These are phyloP conservation scores for Colletotrichum falcatum DNA, from an alignment of 2,329 filamentous ascomycete species.

Conservation along the genomic window DNA sequence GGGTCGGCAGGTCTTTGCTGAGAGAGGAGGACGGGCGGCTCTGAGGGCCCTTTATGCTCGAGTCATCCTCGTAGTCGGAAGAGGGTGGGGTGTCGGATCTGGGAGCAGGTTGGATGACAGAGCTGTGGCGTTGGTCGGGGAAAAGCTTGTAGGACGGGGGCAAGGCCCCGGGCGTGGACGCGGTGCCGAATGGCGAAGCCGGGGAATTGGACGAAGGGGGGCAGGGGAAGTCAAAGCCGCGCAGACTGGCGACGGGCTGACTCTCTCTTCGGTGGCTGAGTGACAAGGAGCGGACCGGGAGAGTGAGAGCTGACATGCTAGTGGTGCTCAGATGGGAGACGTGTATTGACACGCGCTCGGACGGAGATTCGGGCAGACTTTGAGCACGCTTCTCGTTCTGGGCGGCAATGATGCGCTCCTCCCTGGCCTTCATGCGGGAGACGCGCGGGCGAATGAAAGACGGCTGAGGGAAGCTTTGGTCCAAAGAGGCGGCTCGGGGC, in stretches of 20 bases:
- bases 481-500: slow-evolving; percentile 44
- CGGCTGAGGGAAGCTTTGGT: slow-evolving; percentile 60
- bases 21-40: slow-evolving; percentile 35
- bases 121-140: slow-evolving; percentile 40
- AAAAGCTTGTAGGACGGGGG: slow-evolving; percentile 19
- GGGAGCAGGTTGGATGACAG: slow-evolving; percentile 35
- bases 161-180: slow-evolving; percentile 26
- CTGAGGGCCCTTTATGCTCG: slow-evolving; percentile 31
- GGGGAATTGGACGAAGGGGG: slow-evolving; percentile 48
- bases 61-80: slow-evolving; percentile 51
- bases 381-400: slow-evolving; percentile 31
- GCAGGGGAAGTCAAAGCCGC: slow-evolving; percentile 54
- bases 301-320: slow-evolving; percentile 26
- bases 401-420: slow-evolving; percentile 51
- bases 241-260: slow-evolving; percentile 46
- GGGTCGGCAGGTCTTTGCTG: slow-evolving; percentile 47
- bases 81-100: slow-evolving; percentile 51
- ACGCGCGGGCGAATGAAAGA: slow-evolving; percentile 68
- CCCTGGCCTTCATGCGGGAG: slow-evolving; percentile 67
- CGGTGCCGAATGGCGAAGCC: slow-evolving; percentile 25
- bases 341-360: slow-evolving; percentile 41
- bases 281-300: slow-evolving; percentile 35
- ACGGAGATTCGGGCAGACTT: slow-evolving; percentile 39
- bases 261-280: slow-evolving; percentile 25
- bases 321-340: slow-evolving; percentile 33